Evolutionary conservation across 2,329 filamentous ascomycete genomes (phyloP), one percentile per base, ranked within the genome.

Genomic region (Sarocladium oryzae): DNA sequence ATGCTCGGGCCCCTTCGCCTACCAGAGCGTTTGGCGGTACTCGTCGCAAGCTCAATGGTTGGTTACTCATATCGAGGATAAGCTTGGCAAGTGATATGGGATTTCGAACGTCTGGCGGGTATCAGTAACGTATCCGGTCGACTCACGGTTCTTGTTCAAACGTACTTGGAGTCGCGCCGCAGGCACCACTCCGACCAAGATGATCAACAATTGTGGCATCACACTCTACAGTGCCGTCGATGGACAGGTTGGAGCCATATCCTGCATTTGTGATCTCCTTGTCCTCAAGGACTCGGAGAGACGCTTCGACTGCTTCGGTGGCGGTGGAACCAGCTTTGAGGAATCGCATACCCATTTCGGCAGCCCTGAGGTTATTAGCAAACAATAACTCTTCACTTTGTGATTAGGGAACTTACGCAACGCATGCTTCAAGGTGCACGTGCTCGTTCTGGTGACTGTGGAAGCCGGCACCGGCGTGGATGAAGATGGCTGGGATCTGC

Each of bases 221-320:
- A 59, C 91, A 95, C 66, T 99, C 93, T 11, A 97, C 93, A 1
- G 84, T 81, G 1, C 93, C 93, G 58, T 96, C 86, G 56, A 95
- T 88, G 40, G 89, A 85, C 21, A 99, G 74, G 61, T 99, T 99
- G 69, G 93, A 99, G 43, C 95, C 93, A 64, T 88, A 97, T 0
- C 93, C 93, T 33, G 92, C 88, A 66, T 99, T 99, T 32, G 95
- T 99, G 57, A 99, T 95, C 61, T 96, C 90, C 52, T 87, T 85
- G 64, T 99, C 89, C 69, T 99, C 93, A 16, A 99, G 81, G 18
- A 89, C 76, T 58, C 86, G 88, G 61, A 99, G 83, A 26, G 93
- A 89, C 49, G 87, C 85, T 67, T 96, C 93, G 20, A 96, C 86
- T 15, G 91, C 93, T 63, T 97, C 89, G 3, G 92, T 77, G 4